Evolutionary conservation across 768 basidiomycete species (phyloP).

Genomic region (Mrakia frigida): DNA sequence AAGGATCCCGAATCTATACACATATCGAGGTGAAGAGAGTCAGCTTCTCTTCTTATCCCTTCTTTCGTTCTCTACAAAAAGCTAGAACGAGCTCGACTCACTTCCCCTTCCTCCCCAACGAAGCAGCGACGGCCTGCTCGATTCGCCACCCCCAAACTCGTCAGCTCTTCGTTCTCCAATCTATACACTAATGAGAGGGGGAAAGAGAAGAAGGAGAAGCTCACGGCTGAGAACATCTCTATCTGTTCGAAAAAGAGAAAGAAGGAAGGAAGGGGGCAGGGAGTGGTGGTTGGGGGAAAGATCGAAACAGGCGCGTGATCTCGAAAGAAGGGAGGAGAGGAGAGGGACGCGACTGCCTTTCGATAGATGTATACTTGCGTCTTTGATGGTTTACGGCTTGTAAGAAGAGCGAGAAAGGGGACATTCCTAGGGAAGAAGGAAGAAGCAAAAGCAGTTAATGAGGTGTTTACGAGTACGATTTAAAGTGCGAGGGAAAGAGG

Average conservation of each 20-base stretch:
- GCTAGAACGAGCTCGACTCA: no score
- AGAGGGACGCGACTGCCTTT: background rate
- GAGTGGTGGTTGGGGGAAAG: background rate
- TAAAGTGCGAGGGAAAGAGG: background rate
- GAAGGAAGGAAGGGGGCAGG: background rate
- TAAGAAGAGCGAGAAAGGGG: background rate
- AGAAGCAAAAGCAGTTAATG: slow-evolving; percentile 5
- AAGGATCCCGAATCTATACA: slow-evolving; percentile 25
- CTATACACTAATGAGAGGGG: background rate
- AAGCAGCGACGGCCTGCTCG: background rate
- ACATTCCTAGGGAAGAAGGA: background rate
- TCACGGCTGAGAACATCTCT: background rate
- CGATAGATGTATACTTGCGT: no score
- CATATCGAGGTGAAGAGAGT: background rate
- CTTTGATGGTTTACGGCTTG: no score
- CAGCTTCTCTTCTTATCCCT: no score
- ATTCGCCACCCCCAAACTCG: background rate
- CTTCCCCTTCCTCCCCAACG: slow-evolving; percentile 19
- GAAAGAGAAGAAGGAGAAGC: background rate
- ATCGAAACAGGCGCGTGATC: background rate
- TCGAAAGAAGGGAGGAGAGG: background rate
- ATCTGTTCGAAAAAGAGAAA: background rate
- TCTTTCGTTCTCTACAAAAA: no score
- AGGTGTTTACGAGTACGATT: background rate
- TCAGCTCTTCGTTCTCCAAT: background rate